Evolutionary conservation across 2,329 filamentous ascomycete species (phyloP), one percentile per base, ranked within the genome.

Genomic region (Fusarium miscanthi): DNA sequence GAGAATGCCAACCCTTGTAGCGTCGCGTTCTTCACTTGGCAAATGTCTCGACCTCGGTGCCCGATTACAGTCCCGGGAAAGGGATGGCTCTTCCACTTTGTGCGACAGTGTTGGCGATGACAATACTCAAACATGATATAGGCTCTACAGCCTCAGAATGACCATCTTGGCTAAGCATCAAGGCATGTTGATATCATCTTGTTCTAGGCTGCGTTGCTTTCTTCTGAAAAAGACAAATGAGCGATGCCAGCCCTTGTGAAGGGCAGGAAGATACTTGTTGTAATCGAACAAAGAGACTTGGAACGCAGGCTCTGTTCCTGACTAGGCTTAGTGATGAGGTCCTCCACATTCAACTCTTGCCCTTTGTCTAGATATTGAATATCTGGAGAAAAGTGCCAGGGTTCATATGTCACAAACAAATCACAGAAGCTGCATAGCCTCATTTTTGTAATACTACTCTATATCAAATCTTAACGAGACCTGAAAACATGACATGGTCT

Each of bases 11-110:
- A 67, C n/a, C 54, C 54, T 45, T 43, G 49, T 40, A 43, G 51
- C 38, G 38, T 45, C 51, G 43, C 61, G 53, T 67, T 37, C 33
- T 45, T n/a, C 25, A 27, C 66, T 69, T 65, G 52, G 66, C 66
- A 38, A 21, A 25, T 19, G 25, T 30, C 21, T 35, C 16, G 7
- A 61, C 49, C 53, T 17, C 31, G n/a, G 31, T 46, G 30, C 53
- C 53, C 27, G 41, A 21, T 19, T 16, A 48, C 12, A n/a, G 14
- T 16, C 8, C 12, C 5, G n/a, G 12, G 21, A 19, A 43, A 43
- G 37, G n/a, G 27, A 31, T 27, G 19, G 23, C 13, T 31, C n/a
- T 19, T 56, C n/a, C 16, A 43, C 16, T 23, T 25, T 5, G n/a
- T 42, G 8, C 30, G 25, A 30, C 5, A n/a, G 14, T 13, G 19